phyloP scores from a whole-genome alignment of 192 early-diverging fungal genomes.

The Jimgerdemannia lactiflua region DNA sequence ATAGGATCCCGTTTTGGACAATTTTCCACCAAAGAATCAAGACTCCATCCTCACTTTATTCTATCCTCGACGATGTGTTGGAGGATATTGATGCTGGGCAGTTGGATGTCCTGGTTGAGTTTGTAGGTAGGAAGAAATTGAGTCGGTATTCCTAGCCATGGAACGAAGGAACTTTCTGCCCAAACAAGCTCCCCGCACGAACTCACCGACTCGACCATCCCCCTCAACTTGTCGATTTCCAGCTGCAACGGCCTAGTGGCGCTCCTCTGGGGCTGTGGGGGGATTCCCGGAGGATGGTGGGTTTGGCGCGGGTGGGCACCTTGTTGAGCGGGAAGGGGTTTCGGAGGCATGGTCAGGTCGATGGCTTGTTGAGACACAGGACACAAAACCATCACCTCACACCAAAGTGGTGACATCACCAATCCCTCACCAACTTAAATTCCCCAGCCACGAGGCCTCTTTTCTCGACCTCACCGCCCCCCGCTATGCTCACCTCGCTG shows the following conservation, averaged over 20 bases:
- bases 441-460: background rate
- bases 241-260: background rate
- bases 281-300: background rate
- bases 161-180: too few species aligned
- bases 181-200: background rate
- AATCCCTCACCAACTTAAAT: too few species aligned
- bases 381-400: too few species aligned
- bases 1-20: too few species aligned
- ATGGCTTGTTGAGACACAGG: background rate
- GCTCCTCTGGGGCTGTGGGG: background rate
- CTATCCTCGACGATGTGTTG: too few species aligned
- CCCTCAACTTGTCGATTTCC: background rate
- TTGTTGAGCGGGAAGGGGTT: background rate
- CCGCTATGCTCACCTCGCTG: background rate
- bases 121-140: too few species aligned
- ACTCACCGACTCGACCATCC: slow-evolving; percentile 21
- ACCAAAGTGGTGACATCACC: too few species aligned
- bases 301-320: background rate
- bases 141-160: too few species aligned
- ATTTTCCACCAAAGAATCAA: too few species aligned
- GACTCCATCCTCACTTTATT: too few species aligned
- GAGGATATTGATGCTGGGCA: too few species aligned
- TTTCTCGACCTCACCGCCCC: background rate
- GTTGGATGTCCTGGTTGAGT: too few species aligned
- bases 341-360: background rate